Conservation (phyloP, 2,329 filamentous ascomycete genomes). For the Stagonosporopsis rhizophila region DNA sequence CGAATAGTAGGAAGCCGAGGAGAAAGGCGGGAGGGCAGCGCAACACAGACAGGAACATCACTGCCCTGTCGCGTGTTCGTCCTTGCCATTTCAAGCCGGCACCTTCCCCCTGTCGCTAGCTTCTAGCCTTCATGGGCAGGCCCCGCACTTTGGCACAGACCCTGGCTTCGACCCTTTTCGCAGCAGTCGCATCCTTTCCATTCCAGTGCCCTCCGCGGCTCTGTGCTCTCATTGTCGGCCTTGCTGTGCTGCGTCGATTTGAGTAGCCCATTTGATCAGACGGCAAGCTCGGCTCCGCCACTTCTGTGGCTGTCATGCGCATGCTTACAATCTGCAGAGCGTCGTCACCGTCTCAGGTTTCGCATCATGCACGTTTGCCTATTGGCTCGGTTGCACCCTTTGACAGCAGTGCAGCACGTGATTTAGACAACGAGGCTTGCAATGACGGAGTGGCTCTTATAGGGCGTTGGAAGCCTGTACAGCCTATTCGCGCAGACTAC, state of each 20-base stretch:
- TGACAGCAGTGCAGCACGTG: conserved; percentile 11
- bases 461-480: neutral
- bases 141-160: conserved; percentile 12
- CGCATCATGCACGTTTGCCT: conserved; percentile 13
- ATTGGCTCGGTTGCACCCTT: conserved; percentile 13
- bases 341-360: conserved; percentile 10
- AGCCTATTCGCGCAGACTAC: neutral
- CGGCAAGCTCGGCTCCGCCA: conserved; percentile 14
- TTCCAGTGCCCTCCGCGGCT: neutral
- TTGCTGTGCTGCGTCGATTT: conserved; percentile 1
- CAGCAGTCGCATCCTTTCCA: conserved; percentile 1
- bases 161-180: conserved; percentile 5
- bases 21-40: conserved; percentile 5
- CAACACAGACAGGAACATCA: conserved; percentile 12
- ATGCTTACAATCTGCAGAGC: conserved; percentile 12
- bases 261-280: neutral
- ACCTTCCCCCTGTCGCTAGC: conserved; percentile 5
- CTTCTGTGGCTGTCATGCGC: conserved; percentile 17
- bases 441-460: conserved; percentile 12
- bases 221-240: neutral
- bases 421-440: neutral
- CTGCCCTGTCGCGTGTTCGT: conserved; percentile 17
- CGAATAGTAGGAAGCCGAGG: neutral
- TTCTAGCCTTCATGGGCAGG: conserved; percentile 10
- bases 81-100: conserved; percentile 6